Conservation (phyloP, 108 stramenopile genomes). For the Nannochloropsis salina region DNA sequence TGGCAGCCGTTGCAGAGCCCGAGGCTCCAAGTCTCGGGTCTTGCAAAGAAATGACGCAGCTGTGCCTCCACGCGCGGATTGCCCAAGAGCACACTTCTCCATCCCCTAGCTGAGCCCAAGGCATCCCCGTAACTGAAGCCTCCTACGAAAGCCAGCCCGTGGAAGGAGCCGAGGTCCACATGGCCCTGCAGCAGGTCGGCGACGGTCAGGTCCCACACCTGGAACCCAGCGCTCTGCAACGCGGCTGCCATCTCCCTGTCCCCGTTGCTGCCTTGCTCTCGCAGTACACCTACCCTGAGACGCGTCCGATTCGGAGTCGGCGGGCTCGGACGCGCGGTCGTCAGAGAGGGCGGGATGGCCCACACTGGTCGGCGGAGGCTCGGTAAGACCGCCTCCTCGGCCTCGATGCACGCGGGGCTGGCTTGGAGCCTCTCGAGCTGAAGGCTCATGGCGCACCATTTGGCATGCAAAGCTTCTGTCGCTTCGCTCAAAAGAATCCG, state of each 20-base stretch:
- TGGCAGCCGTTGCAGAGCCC: conserved; percentile 99
- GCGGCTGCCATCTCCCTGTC: conserved; percentile 97
- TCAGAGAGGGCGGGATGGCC: conserved; percentile 56
- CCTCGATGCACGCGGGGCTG: conserved; percentile 79
- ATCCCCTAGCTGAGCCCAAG: conserved; percentile 94
- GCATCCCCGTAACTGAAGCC: conserved; percentile 98
- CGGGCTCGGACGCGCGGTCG: not conserved
- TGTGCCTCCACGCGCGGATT: conserved; percentile 80
- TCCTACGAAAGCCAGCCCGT: conserved; percentile 71
- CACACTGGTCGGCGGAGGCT: conserved; percentile 53
- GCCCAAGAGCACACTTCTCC: conserved; percentile 96
- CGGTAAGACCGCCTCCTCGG: conserved; percentile 70
- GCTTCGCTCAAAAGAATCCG: not conserved
- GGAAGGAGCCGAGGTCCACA: not conserved
- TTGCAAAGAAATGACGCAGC: conserved; percentile 82
- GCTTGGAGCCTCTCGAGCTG: conserved; percentile 85
- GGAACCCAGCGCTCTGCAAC: conserved; percentile 88
- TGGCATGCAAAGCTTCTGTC: conserved; percentile 62
- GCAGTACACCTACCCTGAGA: conserved; percentile 88
- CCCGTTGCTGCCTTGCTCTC: conserved; percentile 98
- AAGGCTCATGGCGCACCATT: conserved; percentile 96
- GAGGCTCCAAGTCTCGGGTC: conserved; percentile 89
- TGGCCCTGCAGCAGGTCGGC: not conserved
- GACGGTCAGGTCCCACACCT: conserved; percentile 85
- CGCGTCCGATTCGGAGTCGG: conserved; percentile 36